Conservation (phyloP, 108 stramenopile species). For the Skeletonema potamos region DNA sequence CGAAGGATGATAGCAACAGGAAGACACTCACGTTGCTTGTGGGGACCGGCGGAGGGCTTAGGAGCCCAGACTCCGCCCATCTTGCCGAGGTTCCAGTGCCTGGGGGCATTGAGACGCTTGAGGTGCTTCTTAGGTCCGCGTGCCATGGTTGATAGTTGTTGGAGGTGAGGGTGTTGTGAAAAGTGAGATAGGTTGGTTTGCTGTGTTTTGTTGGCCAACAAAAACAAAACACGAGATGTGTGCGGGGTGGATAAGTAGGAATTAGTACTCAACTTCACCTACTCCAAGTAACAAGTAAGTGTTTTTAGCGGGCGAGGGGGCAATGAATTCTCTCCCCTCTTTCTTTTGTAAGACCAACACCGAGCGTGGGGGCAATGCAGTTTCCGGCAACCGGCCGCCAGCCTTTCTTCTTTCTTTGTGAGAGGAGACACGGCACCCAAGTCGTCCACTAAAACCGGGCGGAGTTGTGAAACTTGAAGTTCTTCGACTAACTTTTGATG, state of each 20-base stretch:
- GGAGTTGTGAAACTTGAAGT: no score
- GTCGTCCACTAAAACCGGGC: no score
- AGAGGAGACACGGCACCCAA: no score
- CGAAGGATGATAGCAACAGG: slow-evolving; percentile 96
- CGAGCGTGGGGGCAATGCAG: no score
- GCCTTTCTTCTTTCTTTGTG: no score
- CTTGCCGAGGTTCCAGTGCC: slow-evolving; percentile 99
- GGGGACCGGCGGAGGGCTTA: slow-evolving; percentile 94
- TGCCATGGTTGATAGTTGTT: slow-evolving; percentile 55
- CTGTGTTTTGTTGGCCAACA: no score
- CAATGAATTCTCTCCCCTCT: neutral
- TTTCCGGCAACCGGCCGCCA: no score
- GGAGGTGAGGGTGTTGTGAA: neutral
- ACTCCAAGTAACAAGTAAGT: neutral
- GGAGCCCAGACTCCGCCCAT: slow-evolving; percentile 98
- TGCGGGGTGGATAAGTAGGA: no score
- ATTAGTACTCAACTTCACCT: neutral
- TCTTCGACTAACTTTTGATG: no score
- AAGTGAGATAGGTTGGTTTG: neutral
- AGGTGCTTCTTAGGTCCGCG: slow-evolving; percentile 99
- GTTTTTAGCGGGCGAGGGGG: neutral
- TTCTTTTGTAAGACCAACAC: no score
- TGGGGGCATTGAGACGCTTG: slow-evolving; percentile 99
- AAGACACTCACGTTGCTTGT: slow-evolving; percentile 98
- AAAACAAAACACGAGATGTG: no score